Conservation (phyloP, 1,284 basidiomycete species). For the Papiliotrema fonsecae region DNA sequence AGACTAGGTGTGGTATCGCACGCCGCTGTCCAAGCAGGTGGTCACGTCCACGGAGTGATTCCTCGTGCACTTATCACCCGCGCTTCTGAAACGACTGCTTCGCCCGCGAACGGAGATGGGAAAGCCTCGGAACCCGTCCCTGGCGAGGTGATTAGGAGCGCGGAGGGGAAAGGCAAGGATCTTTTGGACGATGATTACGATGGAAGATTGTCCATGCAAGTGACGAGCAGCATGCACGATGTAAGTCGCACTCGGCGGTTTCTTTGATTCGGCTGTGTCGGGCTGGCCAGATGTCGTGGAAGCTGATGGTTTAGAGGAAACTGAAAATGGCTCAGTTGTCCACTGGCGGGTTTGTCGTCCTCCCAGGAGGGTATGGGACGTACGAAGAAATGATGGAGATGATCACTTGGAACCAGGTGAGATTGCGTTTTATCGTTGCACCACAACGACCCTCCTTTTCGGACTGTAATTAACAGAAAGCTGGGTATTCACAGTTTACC, state of each 20-base stretch:
- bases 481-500: constrained; percentile 78
- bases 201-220: constrained; percentile 39
- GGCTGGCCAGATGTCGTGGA: neutral
- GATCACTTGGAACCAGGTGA: constrained; percentile 65
- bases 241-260: constrained; percentile 20
- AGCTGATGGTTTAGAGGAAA: constrained; percentile 55
- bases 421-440: too few species aligned
- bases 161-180: constrained; percentile 38
- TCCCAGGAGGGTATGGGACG: constrained; percentile 88
- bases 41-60: constrained; percentile 73
- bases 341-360: constrained; percentile 68
- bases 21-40: constrained; percentile 62
- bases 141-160: constrained; percentile 18
- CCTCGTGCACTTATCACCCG: constrained; percentile 57
- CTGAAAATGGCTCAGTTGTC: constrained; percentile 75
- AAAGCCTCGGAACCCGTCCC: neutral
- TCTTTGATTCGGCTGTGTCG: too few species aligned
- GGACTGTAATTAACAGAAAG: constrained; percentile 47
- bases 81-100: constrained; percentile 31
- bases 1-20: constrained; percentile 61
- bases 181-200: constrained; percentile 47
- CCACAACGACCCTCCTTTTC: too few species aligned
- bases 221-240: constrained; percentile 86
- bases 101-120: constrained; percentile 5
- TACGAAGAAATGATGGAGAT: constrained; percentile 92